Evolutionary conservation across 768 basidiomycete genomes (phyloP).

Genomic region (Amanita brunnescens): DNA sequence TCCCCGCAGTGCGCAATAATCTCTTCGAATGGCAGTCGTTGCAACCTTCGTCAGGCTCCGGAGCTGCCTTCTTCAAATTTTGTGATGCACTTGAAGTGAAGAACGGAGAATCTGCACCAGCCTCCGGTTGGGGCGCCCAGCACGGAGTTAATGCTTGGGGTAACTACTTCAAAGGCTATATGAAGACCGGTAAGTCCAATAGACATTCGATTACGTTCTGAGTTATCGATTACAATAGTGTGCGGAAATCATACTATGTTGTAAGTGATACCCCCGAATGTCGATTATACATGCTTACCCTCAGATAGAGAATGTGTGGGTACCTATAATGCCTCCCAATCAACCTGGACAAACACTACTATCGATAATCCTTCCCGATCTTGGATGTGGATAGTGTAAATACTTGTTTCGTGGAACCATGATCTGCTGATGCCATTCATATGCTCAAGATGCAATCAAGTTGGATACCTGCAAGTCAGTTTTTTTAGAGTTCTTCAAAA

Average conservation of each 20-base stretch:
- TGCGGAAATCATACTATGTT: slow-evolving; percentile 39
- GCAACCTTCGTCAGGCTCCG: slow-evolving; percentile 39
- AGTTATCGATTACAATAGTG: slow-evolving; percentile 26
- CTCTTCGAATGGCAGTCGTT: slow-evolving; percentile 65
- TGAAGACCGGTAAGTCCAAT: slow-evolving; percentile 32
- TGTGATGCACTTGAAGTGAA: slow-evolving; percentile 65
- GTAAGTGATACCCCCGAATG: slow-evolving; percentile 25
- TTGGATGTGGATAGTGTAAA: slow-evolving; percentile 64
- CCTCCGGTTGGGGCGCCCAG: slow-evolving; percentile 53
- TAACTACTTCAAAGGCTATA: slow-evolving; percentile 47
- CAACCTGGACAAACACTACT: slow-evolving; percentile 44
- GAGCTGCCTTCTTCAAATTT: slow-evolving; percentile 45
- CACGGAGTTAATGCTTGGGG: slow-evolving; percentile 56
- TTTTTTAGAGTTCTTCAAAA: background rate
- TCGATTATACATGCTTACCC: background rate
- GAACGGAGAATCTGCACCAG: slow-evolving; percentile 39
- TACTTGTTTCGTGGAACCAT: background rate
- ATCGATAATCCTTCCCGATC: slow-evolving; percentile 51
- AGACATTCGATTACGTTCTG: background rate
- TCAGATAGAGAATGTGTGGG: slow-evolving; percentile 31
- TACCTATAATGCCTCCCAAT: slow-evolving; percentile 28
- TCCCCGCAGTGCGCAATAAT: slow-evolving; percentile 40
- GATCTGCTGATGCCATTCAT: background rate
- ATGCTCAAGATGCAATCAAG: slow-evolving; percentile 55
- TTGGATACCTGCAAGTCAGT: slow-evolving; percentile 47